Conservation (phyloP, 106 monocot species). For the Triglochin maritima region DNA sequence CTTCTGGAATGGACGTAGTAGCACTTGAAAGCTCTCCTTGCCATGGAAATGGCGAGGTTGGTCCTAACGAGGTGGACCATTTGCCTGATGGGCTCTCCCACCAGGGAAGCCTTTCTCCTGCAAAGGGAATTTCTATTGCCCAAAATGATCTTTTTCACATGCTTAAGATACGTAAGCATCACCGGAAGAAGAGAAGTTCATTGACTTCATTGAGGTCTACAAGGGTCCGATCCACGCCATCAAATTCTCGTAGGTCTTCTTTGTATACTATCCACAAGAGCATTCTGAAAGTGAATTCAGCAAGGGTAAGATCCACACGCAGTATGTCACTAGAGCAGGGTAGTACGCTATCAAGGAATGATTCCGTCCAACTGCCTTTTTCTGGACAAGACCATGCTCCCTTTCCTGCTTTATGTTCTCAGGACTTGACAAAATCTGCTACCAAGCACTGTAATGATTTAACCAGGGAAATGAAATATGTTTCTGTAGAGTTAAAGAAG, state of each 20-base stretch:
- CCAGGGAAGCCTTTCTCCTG: no score
- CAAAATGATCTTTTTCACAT: neutral
- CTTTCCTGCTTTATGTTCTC: constrained; percentile 18
- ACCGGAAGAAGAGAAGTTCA: constrained; percentile 21
- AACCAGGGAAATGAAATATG: constrained; percentile 42
- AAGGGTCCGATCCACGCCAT: constrained; percentile 8
- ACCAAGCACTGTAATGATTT: constrained; percentile 30
- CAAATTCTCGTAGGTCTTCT: constrained; percentile 4
- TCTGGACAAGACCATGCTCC: constrained; percentile 1
- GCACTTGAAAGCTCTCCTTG: neutral
- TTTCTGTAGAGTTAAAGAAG: constrained; percentile 41
- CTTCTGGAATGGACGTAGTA: neutral
- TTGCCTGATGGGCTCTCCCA: no score
- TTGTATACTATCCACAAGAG: neutral
- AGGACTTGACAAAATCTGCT: constrained; percentile 18
- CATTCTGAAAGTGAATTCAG: neutral
- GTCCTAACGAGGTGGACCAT: no score
- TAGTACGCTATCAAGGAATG: no score
- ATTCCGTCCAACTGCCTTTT: neutral
- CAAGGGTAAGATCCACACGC: neutral
- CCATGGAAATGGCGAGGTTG: neutral
- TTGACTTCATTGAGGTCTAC: constrained; percentile 27
- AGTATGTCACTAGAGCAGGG: no score
- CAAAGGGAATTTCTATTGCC: neutral
- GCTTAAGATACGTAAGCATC: constrained; percentile 20